Conservation (phyloP, 179 eudicot genomes). For the Carnegiea gigantea region DNA sequence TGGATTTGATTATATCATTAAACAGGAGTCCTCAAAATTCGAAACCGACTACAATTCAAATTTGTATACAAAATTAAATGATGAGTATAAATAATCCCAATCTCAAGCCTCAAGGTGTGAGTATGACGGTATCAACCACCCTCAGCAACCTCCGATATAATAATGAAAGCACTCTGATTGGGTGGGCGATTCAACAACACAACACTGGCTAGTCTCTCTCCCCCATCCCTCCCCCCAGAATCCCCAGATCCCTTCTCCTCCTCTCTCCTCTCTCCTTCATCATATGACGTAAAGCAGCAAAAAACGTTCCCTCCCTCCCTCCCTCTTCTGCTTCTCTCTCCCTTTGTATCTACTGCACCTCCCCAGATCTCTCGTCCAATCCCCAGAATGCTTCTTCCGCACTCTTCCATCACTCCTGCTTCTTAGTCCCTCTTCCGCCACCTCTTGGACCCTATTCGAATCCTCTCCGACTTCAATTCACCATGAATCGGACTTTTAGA, state of each 20-base stretch:
- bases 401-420: background rate
- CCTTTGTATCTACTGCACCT: conserved; percentile 33
- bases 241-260: background rate
- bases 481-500: conserved; percentile 48
- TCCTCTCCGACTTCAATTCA: background rate
- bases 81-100: no score
- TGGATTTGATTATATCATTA: no score
- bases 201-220: background rate
- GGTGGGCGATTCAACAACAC: background rate
- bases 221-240: background rate
- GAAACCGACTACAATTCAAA: no score
- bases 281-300: conserved; percentile 37
- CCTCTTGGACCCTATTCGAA: background rate
- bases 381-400: conserved; percentile 11
- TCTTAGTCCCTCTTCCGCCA: background rate
- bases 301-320: conserved; percentile 4
- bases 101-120: no score
- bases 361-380: conserved; percentile 6
- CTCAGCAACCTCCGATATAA: background rate
- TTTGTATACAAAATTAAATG: no score
- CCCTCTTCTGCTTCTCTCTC: background rate
- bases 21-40: no score
- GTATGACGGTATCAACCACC: no score
- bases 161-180: background rate
- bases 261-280: conserved; percentile 16